These are phyloP conservation scores for Hirschioporus abietinus DNA, from an alignment of 768 basidiomycete species.

Conservation along the genomic window DNA sequence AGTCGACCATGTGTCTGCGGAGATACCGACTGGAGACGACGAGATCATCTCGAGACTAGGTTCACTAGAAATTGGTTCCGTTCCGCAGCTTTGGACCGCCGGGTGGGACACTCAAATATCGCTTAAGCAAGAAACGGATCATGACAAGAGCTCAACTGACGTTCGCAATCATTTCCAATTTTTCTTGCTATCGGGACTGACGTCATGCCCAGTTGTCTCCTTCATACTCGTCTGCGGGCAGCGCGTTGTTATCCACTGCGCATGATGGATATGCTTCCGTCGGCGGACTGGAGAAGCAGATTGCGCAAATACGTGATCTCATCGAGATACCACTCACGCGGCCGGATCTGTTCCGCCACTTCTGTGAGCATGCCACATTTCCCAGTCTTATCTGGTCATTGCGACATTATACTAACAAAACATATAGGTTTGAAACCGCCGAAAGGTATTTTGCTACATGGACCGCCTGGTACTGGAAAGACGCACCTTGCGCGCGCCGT, in stretches of 20 bases:
- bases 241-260: conserved; percentile 35
- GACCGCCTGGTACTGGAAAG: conserved; percentile 97
- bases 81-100: conserved; percentile 49
- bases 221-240: conserved; percentile 41
- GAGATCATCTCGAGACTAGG: conserved; percentile 37
- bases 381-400: not conserved
- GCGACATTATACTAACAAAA: not conserved
- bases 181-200: conserved; percentile 10
- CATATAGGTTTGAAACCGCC: conserved; percentile 82
- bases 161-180: conserved; percentile 9
- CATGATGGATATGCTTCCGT: conserved; percentile 72
- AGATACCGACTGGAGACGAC: conserved; percentile 18
- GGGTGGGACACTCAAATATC: conserved; percentile 56
- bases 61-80: conserved; percentile 37
- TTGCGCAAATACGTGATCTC: conserved; percentile 77
- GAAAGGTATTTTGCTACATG: conserved; percentile 91
- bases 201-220: conserved; percentile 8
- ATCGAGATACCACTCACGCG: conserved; percentile 80
- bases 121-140: conserved; percentile 13
- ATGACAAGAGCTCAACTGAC: conserved; percentile 18
- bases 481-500: conserved; percentile 95
- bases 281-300: conserved; percentile 86
- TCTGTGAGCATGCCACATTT: conserved; percentile 40
- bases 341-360: conserved; percentile 76
- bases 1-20: conserved; percentile 40